Base-by-base conservation (phyloP, 108 stramenopile species). In the Nitzschia palea region DNA sequence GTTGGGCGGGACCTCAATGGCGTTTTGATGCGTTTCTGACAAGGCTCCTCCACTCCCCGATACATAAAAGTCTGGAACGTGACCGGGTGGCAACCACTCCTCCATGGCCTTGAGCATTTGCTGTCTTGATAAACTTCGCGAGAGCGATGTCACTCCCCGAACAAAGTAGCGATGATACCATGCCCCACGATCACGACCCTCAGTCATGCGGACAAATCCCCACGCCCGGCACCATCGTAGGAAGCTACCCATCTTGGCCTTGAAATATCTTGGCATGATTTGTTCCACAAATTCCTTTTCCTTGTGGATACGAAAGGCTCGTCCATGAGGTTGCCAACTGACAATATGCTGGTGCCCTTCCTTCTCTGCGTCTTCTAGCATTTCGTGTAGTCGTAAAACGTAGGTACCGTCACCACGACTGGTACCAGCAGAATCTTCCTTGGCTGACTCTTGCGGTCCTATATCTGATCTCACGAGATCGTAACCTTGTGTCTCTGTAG, bases 221-320 rank as follows among this genome's bases (percentile, higher is more conserved):
- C 87, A 91, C 4, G 86, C 68, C 42, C 82, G 84, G n/a, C 86
- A 71, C 81, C 87, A 87, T 27, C 75, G 57, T 15, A 27, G 35
- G 33, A 74, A 74, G 10, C 62, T 65, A 15, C 22, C 27, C 65
- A 74, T 44, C 12, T 66, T 66, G 27, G 73, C 73, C 22, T 60
- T 60, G 59, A 74, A 74, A 42, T 67, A 74, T 0, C 23, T 17
- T 30, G 73, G 73, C 65, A 74, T 82, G 34, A 94, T 70, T 40
- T 83, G 45, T 22, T 78, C 64, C 44, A 80, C 82, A 61, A 92
- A 92, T 26, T 67, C 66, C 25, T 71, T 61, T 15, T 85, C 80
- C 17, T 87, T 67, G 63, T 89, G 88, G 30, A 92, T 80, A n/a
- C 70, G 67, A 73, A 92, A 87, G 4, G 82, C 81, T 34, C 86